Evolutionary conservation across 495 filamentous ascomycete genomes (phyloP), one percentile per base, ranked within the genome.

Genomic region (Penicillium atrosanguineum): DNA sequence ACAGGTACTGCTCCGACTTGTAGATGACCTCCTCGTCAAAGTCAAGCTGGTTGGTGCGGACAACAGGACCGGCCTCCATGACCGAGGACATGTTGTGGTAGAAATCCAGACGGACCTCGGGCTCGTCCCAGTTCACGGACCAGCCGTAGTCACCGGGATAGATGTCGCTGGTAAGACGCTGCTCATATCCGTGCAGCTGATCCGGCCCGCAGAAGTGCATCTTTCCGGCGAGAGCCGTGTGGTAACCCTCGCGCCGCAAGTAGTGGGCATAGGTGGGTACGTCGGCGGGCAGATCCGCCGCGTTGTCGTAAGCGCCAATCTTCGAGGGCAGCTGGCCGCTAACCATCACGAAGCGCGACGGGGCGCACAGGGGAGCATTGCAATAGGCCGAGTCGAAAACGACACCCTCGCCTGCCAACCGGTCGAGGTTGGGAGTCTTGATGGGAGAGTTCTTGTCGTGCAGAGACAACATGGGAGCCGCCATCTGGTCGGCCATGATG

Each of bases 1-100:
- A 92, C 34, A 96, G 74, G 64, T 89, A 96, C 68, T 93, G 89
- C 31, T 79, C 85, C 7, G 86, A 82, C 72, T 83, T 86, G 70
- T 90, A 90, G 79, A 94, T 90, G 59, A 94, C 89, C 69, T 96
- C 90, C 71, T 94, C 89, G 59, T 96, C 90, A 57, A 89, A 96
- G 62, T 96, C 90, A n/a, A 96, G 80, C 73, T 96, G 90, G 73
- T 96, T 96, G 61, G 87, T 90, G 52, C 89, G 80, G 26, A 94
- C 82, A 49, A 90, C 91, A 3, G 82, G 78, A 8, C 90, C 90
- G 1, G 90, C 90, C 62, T 96, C 88, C 67, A 90, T 74, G 56
- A 96, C 90, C 8, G 89, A 94, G 51, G 86, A 87, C 70, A 89
- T 89, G 72, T 94, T 95, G 74, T 96, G 90, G 61, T 93, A 95